Conservation (phyloP, 2,329 filamentous ascomycete genomes). For the Fusarium kyushuense region DNA sequence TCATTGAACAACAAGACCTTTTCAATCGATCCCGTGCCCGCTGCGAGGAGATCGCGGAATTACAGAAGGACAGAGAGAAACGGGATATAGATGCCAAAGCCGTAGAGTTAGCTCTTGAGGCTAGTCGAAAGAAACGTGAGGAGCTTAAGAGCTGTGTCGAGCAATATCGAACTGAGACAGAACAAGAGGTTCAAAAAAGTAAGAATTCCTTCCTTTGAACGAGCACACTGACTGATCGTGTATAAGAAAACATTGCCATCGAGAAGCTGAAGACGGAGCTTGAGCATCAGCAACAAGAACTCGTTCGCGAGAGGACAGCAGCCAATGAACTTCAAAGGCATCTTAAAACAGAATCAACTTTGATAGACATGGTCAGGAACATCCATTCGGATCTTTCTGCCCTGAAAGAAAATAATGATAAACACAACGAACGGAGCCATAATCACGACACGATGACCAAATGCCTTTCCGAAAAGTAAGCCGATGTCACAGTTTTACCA, state of each 20-base stretch:
- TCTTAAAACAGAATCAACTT: slow-evolving; percentile 25
- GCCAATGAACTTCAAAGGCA: slow-evolving; percentile 19
- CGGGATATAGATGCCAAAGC: slow-evolving; percentile 39
- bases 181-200: slow-evolving; percentile 46
- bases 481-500: neutral
- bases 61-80: slow-evolving; percentile 51
- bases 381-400: slow-evolving; percentile 41
- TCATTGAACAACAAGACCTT: slow-evolving; percentile 60
- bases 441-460: slow-evolving; percentile 6
- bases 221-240: slow-evolving; percentile 2
- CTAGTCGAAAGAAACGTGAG: slow-evolving; percentile 50
- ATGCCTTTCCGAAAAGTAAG: slow-evolving; percentile 40
- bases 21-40: slow-evolving; percentile 52
- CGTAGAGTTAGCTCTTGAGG: slow-evolving; percentile 48
- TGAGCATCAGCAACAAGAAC: slow-evolving; percentile 37
- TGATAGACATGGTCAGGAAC: slow-evolving; percentile 17
- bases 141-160: slow-evolving; percentile 50
- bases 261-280: slow-evolving; percentile 39
- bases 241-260: slow-evolving; percentile 47
- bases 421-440: slow-evolving; percentile 6
- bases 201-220: neutral
- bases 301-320: slow-evolving; percentile 16
- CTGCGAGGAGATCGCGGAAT: slow-evolving; percentile 51
- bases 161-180: slow-evolving; percentile 41
- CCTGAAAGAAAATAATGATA: slow-evolving; percentile 25